Conservation (phyloP, 2,329 filamentous ascomycete species). For the Karstenula rhodostoma region DNA sequence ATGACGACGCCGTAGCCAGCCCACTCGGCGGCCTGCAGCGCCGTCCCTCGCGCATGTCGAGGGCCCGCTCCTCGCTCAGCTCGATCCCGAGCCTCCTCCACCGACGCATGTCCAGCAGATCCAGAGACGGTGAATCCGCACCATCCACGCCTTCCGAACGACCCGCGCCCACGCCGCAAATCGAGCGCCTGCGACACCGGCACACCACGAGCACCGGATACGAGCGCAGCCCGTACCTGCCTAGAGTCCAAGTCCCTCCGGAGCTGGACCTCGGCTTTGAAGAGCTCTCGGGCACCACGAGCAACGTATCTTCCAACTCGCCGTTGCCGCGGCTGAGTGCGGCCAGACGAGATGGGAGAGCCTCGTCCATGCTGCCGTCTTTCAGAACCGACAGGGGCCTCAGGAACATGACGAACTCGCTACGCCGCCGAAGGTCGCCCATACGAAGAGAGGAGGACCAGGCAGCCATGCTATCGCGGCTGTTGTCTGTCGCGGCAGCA, state of each 20-base stretch:
- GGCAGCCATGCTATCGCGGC: constrained; percentile 66
- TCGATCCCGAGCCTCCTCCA: constrained; percentile 44
- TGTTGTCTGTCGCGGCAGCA: constrained; percentile 69
- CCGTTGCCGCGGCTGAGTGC: constrained; percentile 32
- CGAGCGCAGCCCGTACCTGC: constrained; percentile 44
- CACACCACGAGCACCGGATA: constrained; percentile 30
- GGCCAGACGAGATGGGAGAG: constrained; percentile 39
- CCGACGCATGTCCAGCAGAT: constrained; percentile 35
- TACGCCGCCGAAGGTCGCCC: constrained; percentile 62
- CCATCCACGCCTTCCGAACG: constrained; percentile 24
- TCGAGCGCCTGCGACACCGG: constrained; percentile 28
- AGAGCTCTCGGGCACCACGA: constrained; percentile 33
- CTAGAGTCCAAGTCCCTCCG: constrained; percentile 41
- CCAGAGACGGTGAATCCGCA: constrained; percentile 27
- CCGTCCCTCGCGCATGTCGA: constrained; percentile 42
- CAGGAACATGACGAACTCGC: constrained; percentile 53
- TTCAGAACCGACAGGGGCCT: constrained; percentile 43
- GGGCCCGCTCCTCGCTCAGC: constrained; percentile 48
- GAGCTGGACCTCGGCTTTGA: constrained; percentile 51
- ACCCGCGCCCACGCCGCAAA: constrained; percentile 18
- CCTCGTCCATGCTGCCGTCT: constrained; percentile 48
- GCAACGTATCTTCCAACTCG: constrained; percentile 28
- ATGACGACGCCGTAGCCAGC: constrained; percentile 34
- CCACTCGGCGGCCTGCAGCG: constrained; percentile 25
- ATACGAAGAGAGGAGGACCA: constrained; percentile 66